Percentiles rank a stretch among this genome's conserved stretches.
phyloP scores from a whole-genome alignment of 805 yeast genomes.

The Saturnispora quitensis region DNA sequence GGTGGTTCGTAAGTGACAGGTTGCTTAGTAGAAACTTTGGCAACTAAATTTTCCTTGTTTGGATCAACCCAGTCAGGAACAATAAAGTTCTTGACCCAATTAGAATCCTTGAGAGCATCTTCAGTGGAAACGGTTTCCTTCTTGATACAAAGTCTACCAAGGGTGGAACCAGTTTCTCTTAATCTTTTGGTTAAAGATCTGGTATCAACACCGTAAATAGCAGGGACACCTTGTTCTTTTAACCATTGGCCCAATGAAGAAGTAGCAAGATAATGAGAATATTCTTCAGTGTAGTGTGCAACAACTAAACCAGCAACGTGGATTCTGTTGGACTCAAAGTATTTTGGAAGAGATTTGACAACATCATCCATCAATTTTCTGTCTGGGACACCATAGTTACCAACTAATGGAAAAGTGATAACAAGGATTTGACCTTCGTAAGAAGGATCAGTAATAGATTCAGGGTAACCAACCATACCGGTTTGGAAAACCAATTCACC shows the following conservation, averaged over 20 bases:
- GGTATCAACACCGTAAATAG: slow-evolving; percentile 96
- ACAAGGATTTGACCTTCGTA: slow-evolving; percentile 95
- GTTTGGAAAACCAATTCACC: slow-evolving; percentile 99
- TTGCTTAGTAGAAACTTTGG: slow-evolving; percentile 71
- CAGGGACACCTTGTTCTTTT: slow-evolving; percentile 85
- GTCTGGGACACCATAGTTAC: slow-evolving; percentile 98
- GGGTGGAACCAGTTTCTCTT: slow-evolving; percentile 85
- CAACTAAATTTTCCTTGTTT: slow-evolving; percentile 83
- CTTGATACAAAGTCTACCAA: slow-evolving; percentile 78
- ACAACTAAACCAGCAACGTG: slow-evolving; percentile 96
- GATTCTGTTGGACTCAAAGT: slow-evolving; percentile 86
- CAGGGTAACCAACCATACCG: slow-evolving; percentile 99
- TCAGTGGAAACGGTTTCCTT: slow-evolving; percentile 20
- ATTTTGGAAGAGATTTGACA: slow-evolving; percentile 70
- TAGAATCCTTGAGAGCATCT: slow-evolving; percentile 11
- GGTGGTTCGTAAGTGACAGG: slow-evolving; percentile 75
- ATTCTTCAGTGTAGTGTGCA: slow-evolving; percentile 94
- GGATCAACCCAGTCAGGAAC: slow-evolving; percentile 92
- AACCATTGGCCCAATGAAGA: slow-evolving; percentile 94
- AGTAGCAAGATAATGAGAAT: slow-evolving; percentile 86
- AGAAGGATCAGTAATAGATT: slow-evolving; percentile 98
- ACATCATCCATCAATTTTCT: slow-evolving; percentile 66
- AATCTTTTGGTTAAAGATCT: slow-evolving; percentile 89
- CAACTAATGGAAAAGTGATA: slow-evolving; percentile 94
- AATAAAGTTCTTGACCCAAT: slow-evolving; percentile 57